Percentiles rank a stretch among this genome's conserved stretches.
Conservation (phyloP, 108 stramenopile species). For the Nitzschia sp. region DNA sequence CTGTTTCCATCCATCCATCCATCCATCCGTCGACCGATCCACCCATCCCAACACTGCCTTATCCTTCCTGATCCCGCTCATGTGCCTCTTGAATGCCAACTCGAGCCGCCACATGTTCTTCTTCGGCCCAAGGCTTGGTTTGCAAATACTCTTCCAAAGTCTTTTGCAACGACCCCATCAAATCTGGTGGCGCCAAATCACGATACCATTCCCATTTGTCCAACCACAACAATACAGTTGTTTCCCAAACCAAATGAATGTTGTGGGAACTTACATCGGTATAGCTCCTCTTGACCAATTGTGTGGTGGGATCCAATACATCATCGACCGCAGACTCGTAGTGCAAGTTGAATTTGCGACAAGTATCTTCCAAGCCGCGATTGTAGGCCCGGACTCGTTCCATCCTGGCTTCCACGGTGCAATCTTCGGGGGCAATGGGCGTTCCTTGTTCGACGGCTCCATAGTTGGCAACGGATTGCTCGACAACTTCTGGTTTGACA, state of each 20-base stretch:
- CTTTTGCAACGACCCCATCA: constrained; percentile 9
- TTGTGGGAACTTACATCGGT: constrained; percentile 13
- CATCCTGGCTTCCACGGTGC: neutral
- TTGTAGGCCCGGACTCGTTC: constrained; percentile 13
- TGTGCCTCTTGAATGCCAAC: constrained; percentile 12
- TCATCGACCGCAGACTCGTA: constrained; percentile 2
- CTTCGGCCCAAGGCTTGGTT: constrained; percentile 26
- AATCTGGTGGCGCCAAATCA: neutral
- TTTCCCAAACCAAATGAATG: constrained; percentile 25
- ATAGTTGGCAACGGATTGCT: neutral
- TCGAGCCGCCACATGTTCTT: constrained; percentile 7
- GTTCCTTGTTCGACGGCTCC: neutral
- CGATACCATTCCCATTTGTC: constrained; percentile 17
- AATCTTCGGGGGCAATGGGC: constrained; percentile 3
- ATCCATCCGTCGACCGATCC: no score
- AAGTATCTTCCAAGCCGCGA: neutral
- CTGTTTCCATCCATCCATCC: no score
- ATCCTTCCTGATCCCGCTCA: neutral
- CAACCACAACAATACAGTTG: constrained; percentile 19
- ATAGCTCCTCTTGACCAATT: constrained; percentile 2
- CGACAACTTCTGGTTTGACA: neutral
- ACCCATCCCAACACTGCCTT: no score
- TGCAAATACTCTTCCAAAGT: constrained; percentile 24
- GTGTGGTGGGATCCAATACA: constrained; percentile 1
- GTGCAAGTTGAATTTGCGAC: constrained; percentile 2